Evolutionary conservation across 192 early-diverging fungal genomes (phyloP).

Genomic region (Rhizophlyctis rosea): DNA sequence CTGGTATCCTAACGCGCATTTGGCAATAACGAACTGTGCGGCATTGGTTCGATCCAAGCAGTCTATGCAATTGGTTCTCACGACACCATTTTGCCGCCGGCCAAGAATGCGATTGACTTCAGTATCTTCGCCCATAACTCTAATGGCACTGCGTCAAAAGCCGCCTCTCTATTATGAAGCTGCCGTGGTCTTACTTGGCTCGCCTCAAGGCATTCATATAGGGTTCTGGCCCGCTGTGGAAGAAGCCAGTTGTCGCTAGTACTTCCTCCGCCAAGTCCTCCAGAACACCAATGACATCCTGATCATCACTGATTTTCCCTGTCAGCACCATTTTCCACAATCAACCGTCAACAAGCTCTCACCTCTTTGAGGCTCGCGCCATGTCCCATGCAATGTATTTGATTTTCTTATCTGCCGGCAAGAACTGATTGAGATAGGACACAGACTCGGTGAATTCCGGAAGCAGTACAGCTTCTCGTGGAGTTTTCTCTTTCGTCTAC

Average conservation of each 20-base stretch:
- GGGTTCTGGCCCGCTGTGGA: constrained; percentile 83
- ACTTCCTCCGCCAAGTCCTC: constrained; percentile 88
- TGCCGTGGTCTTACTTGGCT: constrained; percentile 12
- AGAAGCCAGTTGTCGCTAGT: constrained; percentile 82
- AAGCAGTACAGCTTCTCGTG: constrained; percentile 80
- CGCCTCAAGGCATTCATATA: constrained; percentile 39
- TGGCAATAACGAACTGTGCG: constrained; percentile 93
- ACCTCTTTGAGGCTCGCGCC: constrained; percentile 92
- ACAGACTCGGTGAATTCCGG: constrained; percentile 82
- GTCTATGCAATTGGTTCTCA: constrained; percentile 97
- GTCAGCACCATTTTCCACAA: neutral
- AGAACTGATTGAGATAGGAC: constrained; percentile 84
- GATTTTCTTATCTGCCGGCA: constrained; percentile 76
- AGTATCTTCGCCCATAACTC: neutral
- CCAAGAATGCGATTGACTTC: constrained; percentile 33
- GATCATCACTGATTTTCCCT: constrained; percentile 40
- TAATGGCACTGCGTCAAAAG: neutral
- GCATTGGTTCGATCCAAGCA: constrained; percentile 98
- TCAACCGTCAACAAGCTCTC: no score
- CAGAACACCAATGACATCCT: constrained; percentile 85
- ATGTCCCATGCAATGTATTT: constrained; percentile 96
- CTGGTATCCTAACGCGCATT: constrained; percentile 88
- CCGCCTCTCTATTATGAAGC: neutral
- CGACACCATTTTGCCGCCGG: constrained; percentile 74
- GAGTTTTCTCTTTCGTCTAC: constrained; percentile 81